Base-by-base conservation (phyloP, 352 stramenopile genomes). In the Globisporangium yorkense region DNA sequence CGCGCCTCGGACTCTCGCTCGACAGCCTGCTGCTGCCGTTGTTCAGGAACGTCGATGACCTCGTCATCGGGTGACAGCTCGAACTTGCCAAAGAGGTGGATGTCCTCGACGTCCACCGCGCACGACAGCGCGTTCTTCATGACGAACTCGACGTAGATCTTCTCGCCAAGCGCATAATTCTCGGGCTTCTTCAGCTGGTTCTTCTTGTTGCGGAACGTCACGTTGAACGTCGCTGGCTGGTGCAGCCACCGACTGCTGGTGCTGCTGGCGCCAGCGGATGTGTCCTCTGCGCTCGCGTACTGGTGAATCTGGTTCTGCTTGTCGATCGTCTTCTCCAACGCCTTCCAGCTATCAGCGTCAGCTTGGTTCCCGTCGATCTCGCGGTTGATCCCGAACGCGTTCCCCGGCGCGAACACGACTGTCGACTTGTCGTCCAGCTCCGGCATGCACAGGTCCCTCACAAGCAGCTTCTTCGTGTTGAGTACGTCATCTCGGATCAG, bases 121-220 rank as follows among this genome's bases (percentile, higher is more conserved):
- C 82, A 92, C 15, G 83, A 91, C 2, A 94, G 67, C 10, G 82
- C 78, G 54, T 94, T 94, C 58, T 92, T 92, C 79, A 94, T 89
- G 40, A 90, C 75, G 62, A 94, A 92, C 54, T 94, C 84, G 7
- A 94, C 84, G 51, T 92, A 94, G 27, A 94, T 88, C 53, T 76
- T 74, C 54, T 94, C 82, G 1, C 76, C 77, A 10, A 88, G 54
- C 9, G 87, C 75, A 24, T 92, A 92, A 47, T 84, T 82, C 10
- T 77, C 71, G 0, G 80, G 76, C 31, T 77, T 66, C 20, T 67
- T 59, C 5, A 63, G 47, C 51, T 55, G 61, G 33, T 68, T 70
- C 51, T 75, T 79, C 52, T 87, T 88, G 62, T 69, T 77, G 33
- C 81, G 73, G 57, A 81, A 84, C 7, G 67, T 61, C 40, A 79